A percentile compares a stretch with the other conserved stretches of the same genome.
phyloP scores from a whole-genome alignment of 495 filamentous ascomycete species.

The Xylona heveae region DNA sequence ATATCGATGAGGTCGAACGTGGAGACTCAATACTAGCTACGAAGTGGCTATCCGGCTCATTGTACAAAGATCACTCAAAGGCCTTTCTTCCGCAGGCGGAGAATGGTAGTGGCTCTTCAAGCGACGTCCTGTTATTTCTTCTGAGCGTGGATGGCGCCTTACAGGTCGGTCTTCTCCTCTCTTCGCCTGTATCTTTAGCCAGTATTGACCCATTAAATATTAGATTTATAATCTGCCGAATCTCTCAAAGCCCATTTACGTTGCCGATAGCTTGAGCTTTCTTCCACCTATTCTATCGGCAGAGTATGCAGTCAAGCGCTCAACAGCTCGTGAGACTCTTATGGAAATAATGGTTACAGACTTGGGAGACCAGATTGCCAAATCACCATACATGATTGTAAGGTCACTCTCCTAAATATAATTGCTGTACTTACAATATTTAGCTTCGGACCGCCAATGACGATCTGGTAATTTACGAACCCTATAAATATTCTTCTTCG shows the following conservation, averaged over 20 bases:
- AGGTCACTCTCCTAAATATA: conserved; percentile 9
- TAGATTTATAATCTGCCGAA: conserved; percentile 43
- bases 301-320: conserved; percentile 44
- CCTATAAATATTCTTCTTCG: conserved; percentile 29
- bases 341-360: conserved; percentile 65
- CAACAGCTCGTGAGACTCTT: conserved; percentile 45
- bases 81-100: conserved; percentile 23
- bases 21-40: conserved; percentile 27
- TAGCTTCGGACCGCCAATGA: conserved; percentile 59
- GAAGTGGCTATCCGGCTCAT: conserved; percentile 61
- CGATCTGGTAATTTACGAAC: conserved; percentile 75
- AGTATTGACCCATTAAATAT: conserved; percentile 2
- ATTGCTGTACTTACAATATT: conserved; percentile 1
- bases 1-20: conserved; percentile 62
- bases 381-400: conserved; percentile 64
- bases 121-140: conserved; percentile 45
- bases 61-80: conserved; percentile 49
- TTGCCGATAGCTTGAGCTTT: conserved; percentile 50
- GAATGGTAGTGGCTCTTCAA: conserved; percentile 19
- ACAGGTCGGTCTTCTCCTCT: conserved; percentile 32
- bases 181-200: not conserved
- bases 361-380: conserved; percentile 49
- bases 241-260: conserved; percentile 35
- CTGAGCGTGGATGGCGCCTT: conserved; percentile 48
- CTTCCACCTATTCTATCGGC: conserved; percentile 54